A percentile compares a stretch with the other conserved stretches of the same genome.
Evolutionary conservation across 805 yeast genomes (phyloP).

Genomic region (Candida lessepsii): DNA sequence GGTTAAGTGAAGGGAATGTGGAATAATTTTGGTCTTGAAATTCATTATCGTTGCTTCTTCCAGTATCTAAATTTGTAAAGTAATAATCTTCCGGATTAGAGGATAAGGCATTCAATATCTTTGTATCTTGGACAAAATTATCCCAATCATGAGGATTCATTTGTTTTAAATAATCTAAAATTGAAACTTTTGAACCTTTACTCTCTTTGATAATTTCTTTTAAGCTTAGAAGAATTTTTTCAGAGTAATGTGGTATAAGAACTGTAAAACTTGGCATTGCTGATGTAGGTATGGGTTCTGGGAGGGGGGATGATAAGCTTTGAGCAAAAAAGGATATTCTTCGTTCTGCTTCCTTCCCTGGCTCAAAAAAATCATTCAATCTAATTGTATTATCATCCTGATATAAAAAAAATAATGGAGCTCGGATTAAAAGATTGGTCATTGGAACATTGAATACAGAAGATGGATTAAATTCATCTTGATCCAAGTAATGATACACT

Average conservation of each 20-base stretch:
- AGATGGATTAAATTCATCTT: constrained; percentile 5
- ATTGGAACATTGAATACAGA: neutral
- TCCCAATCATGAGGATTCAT: constrained; percentile 79
- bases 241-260: constrained; percentile 52
- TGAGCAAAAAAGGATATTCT: constrained; percentile 55
- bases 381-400: constrained; percentile 47
- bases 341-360: constrained; percentile 51
- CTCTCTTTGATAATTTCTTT: constrained; percentile 49
- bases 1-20: neutral
- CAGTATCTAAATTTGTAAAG: neutral
- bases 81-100: constrained; percentile 2
- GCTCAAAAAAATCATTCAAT: constrained; percentile 39
- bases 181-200: constrained; percentile 47
- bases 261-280: constrained; percentile 54
- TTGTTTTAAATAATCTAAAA: constrained; percentile 76
- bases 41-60: neutral
- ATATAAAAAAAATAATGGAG: constrained; percentile 47
- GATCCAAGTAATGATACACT: constrained; percentile 21
- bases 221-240: constrained; percentile 44
- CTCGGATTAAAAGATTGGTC: constrained; percentile 18
- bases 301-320: constrained; percentile 47
- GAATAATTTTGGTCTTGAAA: neutral
- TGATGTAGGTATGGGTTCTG: constrained; percentile 47
- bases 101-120: constrained; percentile 29
- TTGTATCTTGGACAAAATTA: constrained; percentile 73